These are phyloP conservation scores for Phaffia australis DNA, from an alignment of 768 basidiomycete species.

Conservation along the genomic window DNA sequence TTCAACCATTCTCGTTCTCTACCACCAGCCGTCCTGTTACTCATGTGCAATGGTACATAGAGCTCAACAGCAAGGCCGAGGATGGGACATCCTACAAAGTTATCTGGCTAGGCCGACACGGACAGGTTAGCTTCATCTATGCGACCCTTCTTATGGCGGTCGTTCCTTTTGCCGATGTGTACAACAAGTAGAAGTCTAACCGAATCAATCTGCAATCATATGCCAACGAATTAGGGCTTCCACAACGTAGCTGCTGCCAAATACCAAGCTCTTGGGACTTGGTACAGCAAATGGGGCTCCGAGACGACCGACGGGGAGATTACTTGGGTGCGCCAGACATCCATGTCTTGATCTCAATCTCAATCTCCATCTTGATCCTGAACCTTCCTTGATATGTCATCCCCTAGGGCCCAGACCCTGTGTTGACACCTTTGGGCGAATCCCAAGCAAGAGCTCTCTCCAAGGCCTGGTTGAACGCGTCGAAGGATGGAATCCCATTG, in stretches of 20 bases:
- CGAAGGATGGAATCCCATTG: conserved; percentile 13
- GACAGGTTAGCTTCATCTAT: not conserved
- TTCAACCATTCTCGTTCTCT: not conserved
- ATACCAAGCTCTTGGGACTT: conserved; percentile 14
- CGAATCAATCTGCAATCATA: not conserved
- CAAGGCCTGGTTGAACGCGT: conserved; percentile 12
- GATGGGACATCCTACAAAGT: conserved; percentile 11
- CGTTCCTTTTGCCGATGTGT: not conserved
- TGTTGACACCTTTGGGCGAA: conserved; percentile 10
- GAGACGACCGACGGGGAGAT: conserved; percentile 5
- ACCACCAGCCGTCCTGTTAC: no score
- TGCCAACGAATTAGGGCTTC: not conserved
- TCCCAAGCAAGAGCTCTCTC: conserved; percentile 9
- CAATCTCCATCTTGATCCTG: no score
- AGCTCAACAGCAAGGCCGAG: conserved; percentile 8
- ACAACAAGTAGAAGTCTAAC: not conserved
- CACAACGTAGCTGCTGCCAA: conserved; percentile 22
- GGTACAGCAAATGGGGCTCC: conserved; percentile 11
- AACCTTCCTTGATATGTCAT: no score
- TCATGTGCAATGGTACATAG: not conserved
- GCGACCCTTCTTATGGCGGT: no score
- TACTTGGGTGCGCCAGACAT: not conserved
- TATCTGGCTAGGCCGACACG: conserved; percentile 17
- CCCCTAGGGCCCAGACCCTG: conserved; percentile 1
- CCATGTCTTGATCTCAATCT: no score